Evolutionary conservation across 2,329 filamentous ascomycete species (phyloP).

Genomic region (Colletotrichum orchidophilum): DNA sequence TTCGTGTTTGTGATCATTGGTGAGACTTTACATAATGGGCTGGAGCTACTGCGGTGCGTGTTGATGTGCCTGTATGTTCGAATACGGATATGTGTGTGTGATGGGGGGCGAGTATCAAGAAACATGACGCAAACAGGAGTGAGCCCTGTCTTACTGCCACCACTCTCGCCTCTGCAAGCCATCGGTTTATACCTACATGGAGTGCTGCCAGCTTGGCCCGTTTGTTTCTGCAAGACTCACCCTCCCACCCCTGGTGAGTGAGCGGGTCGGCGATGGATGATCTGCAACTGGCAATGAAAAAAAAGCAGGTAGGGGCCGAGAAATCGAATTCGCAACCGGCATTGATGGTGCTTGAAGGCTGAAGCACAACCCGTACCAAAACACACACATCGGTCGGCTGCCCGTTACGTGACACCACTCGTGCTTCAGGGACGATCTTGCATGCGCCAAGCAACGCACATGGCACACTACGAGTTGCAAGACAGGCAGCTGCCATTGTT

Average conservation of each 20-base stretch:
- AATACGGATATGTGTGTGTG: not conserved
- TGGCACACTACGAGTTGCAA: constrained; percentile 28
- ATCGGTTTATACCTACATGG: not conserved
- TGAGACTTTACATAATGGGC: constrained; percentile 4
- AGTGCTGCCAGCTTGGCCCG: not conserved
- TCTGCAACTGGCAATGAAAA: constrained; percentile 14
- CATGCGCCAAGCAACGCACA: constrained; percentile 34
- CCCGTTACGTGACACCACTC: constrained; percentile 32
- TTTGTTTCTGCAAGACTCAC: not conserved
- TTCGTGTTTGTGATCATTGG: not conserved
- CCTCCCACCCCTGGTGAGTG: not conserved
- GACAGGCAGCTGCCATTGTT: not conserved
- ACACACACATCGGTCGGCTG: constrained; percentile 22
- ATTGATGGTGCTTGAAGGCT: constrained; percentile 13
- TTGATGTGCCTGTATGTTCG: not conserved
- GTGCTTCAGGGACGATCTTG: constrained; percentile 34
- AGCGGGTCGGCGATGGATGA: constrained; percentile 12
- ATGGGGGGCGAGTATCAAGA: not conserved
- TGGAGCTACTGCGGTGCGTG: not conserved
- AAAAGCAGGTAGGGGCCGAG: not conserved
- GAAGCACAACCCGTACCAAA: constrained; percentile 24
- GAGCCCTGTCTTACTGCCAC: not conserved
- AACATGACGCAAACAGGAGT: constrained; percentile 2
- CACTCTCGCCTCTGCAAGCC: not conserved
- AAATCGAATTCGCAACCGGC: constrained; percentile 19